Base-by-base conservation (phyloP, 2,329 filamentous ascomycete species). In the Talaromyces sp. region DNA sequence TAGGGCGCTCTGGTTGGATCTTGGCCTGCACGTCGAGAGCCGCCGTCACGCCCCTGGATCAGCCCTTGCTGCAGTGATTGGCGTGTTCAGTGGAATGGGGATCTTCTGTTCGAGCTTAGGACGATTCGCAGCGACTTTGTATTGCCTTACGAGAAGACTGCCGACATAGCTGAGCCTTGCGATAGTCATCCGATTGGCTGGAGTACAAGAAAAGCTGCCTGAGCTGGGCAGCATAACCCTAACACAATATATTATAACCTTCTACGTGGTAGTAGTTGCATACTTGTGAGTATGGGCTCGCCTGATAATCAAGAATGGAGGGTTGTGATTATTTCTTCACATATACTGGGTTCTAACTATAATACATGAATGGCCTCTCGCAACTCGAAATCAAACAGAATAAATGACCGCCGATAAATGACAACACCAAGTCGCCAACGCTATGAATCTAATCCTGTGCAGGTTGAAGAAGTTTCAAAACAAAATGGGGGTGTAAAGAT, bases 401-500 rank as follows among this genome's bases (percentile, higher is more conserved):
- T 22, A 55, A 50, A 40, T 46, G 53, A 56, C 58, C 48, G 21
- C 58, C 56, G 40, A 58, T 40, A 51, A 51, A 60, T 52, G 28
- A 39, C 52, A 59, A 53, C 56, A 56, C 53, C 56, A 43, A 61
- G 58, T 64, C 62, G 63, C 63, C 63, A 61, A 57, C 64, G 64
- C 64, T 65, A 66, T 66, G 64, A 62, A 52, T 58, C 36, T 52
- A 53, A 43, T 57, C n/a, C 53, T 50, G 55, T 60, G 46, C 45
- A 55, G 52, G 31, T 45, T 17, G 35, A 48, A 52, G 48, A 28
- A n/a, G n/a, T n/a, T n/a, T n/a, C 19, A 54, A 59, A 54, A 21
- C 59, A 41, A 61, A 36, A 36, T 37, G 28, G 21, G 3, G 39
- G 37, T 17, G 40, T 25, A 36, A 28, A 46, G 4, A 57, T 22